Base-by-base conservation (phyloP, 768 basidiomycete genomes). In the Phlebiopsis gigantea region DNA sequence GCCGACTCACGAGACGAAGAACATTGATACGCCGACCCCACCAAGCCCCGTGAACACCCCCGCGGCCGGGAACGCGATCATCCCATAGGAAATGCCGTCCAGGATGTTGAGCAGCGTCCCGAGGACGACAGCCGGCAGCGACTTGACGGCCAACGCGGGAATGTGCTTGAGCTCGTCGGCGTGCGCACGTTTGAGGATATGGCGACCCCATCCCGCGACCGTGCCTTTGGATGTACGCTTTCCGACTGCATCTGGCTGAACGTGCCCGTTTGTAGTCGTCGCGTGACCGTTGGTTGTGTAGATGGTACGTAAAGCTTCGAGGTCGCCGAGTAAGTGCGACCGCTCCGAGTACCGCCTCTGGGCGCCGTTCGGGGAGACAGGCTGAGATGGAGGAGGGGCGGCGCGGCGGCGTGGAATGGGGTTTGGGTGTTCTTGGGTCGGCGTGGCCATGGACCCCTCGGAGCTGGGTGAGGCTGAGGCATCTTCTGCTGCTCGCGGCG, bases 81-180 rank as follows among this genome's bases (percentile, higher is more conserved):
- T 93, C 5, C 96, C 96, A 71, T 98, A 98, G 44, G 90, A 92
- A 52, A 99, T 85, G 9, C 94, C 97, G 66, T 99, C 96, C 30
- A 99, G 76, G 44, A 98, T 80, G 64, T 98, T 98, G 56, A 98
- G 73, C 34, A 98, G 69, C 61, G 83, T 79, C 6, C 94, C 96
- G 22, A 97, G 75, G 15, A 93, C 66, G 2, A 95, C 92, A 0
- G 93, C 89, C 0, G 95, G 94, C n/a, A 95, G 63, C 0, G 84
- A 77, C 48, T 66, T 71, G 4, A 79, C 58, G 0, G 73, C 76
- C 17, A 68, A 69, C 47, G 55, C 61, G 12, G 59, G 26, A 2
- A 61, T 17, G 46, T 53, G 42, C 34, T 29, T 25, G n/a, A 52
- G 34, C 26, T 45, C 51, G 14, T 49, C 41, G 14, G 42, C 17